Conservation (phyloP, 208 protist species). For the Trypanosoma scelopori region DNA sequence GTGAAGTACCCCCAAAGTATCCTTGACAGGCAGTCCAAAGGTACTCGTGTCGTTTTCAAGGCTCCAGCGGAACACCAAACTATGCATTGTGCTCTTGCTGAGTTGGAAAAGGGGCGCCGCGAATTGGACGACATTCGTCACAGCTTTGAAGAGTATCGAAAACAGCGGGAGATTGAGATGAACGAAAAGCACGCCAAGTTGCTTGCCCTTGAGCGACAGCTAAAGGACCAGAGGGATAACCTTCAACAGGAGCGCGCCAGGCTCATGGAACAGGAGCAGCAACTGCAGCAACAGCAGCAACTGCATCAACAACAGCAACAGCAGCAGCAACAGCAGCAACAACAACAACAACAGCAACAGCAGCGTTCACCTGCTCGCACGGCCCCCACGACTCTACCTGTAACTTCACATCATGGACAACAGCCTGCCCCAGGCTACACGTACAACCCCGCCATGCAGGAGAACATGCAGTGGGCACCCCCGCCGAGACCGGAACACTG, state of each 20-base stretch:
- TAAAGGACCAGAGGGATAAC: slow-evolving; percentile 34
- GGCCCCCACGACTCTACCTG: slow-evolving; percentile 3
- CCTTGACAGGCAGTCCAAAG: slow-evolving; percentile 42
- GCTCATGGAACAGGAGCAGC: slow-evolving; percentile 46
- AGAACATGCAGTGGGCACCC: slow-evolving; percentile 18
- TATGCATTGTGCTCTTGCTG: slow-evolving; percentile 40
- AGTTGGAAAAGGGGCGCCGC: slow-evolving; percentile 40
- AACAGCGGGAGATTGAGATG: slow-evolving; percentile 50
- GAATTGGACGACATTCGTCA: slow-evolving; percentile 47
- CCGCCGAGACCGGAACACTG: slow-evolving; percentile 18
- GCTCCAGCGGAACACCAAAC: slow-evolving; percentile 44
- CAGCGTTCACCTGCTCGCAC: background rate
- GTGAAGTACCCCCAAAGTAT: slow-evolving; percentile 73
- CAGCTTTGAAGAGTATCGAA: slow-evolving; percentile 43
- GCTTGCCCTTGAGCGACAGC: slow-evolving; percentile 31
- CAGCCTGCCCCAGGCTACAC: slow-evolving; percentile 16
- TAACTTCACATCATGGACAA: slow-evolving; percentile 3
- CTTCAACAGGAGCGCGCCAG: slow-evolving; percentile 39
- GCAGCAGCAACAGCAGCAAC: slow-evolving; percentile 39
- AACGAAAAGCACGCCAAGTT: slow-evolving; percentile 41
- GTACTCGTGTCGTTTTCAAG: slow-evolving; percentile 49
- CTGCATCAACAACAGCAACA: slow-evolving; percentile 37
- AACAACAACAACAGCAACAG: slow-evolving; percentile 33
- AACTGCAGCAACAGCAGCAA: slow-evolving; percentile 36
- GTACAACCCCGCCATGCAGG: slow-evolving; percentile 18